phyloP scores from a whole-genome alignment of 140 eudicot species.

The Senecio squalidus region DNA sequence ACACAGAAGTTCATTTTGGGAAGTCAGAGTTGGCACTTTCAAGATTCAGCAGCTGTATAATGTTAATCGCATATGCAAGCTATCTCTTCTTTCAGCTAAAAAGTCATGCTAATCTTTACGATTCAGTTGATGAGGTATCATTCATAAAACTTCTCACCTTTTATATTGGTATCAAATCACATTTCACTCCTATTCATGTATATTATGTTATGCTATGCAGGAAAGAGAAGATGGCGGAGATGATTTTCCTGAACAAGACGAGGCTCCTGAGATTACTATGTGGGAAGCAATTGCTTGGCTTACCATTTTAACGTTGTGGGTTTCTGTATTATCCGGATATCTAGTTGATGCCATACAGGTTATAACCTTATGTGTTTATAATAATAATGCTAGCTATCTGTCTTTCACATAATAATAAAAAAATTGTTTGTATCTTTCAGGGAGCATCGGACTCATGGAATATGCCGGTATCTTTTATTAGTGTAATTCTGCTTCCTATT shows the following conservation, averaged over 20 bases:
- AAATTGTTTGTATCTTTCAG: slow-evolving; percentile 30
- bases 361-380: background rate
- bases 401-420: too few relatives aligned
- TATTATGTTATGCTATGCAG: slow-evolving; percentile 26
- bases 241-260: slow-evolving; percentile 61
- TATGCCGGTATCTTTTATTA: slow-evolving; percentile 86
- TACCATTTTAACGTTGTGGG: slow-evolving; percentile 77
- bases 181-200: background rate
- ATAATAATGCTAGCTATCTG: too few relatives aligned
- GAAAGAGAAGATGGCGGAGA: slow-evolving; percentile 37
- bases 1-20: slow-evolving; percentile 68
- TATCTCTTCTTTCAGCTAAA: slow-evolving; percentile 89
- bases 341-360: slow-evolving; percentile 93
- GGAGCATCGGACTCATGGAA: slow-evolving; percentile 91
- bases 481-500: slow-evolving; percentile 89
- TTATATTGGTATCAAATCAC: too few relatives aligned
- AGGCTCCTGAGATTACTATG: slow-evolving; percentile 68
- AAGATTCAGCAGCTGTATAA: slow-evolving; percentile 87
- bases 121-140: slow-evolving; percentile 44
- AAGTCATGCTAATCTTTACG: slow-evolving; percentile 56
- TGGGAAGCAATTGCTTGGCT: slow-evolving; percentile 92
- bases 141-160: background rate
- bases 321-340: slow-evolving; percentile 77
- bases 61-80: slow-evolving; percentile 93
- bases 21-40: slow-evolving; percentile 90